Percentiles rank a stretch among this genome's conserved stretches.
Evolutionary conservation across 116 monocot genomes (phyloP).

Genomic region (Zostera marina): DNA sequence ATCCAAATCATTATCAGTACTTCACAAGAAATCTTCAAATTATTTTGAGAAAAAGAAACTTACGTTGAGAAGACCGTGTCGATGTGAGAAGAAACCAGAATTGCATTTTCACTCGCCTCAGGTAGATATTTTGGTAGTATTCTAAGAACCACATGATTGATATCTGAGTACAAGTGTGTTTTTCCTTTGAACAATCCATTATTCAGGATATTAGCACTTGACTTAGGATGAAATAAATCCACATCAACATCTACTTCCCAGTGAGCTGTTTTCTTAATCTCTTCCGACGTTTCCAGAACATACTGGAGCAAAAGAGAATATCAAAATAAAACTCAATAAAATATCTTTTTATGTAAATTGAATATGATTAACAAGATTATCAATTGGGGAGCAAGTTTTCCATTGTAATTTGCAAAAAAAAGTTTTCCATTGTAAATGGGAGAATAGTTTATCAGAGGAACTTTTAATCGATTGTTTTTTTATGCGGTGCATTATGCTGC

Average conservation of each 20-base stretch:
- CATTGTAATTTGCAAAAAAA: too few relatives aligned
- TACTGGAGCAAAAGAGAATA: slow-evolving; percentile 29
- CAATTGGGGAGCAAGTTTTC: too few relatives aligned
- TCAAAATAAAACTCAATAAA: background rate
- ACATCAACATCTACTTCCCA: slow-evolving; percentile 96
- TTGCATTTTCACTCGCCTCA: slow-evolving; percentile 55
- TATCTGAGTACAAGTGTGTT: slow-evolving; percentile 80
- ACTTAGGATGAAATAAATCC: slow-evolving; percentile 56
- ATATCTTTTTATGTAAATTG: background rate
- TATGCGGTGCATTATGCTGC: too few relatives aligned
- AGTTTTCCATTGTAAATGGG: too few relatives aligned
- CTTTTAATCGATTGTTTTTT: too few relatives aligned
- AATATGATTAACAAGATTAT: background rate
- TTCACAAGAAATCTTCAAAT: background rate
- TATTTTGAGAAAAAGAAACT: slow-evolving; percentile 4
- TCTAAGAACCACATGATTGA: slow-evolving; percentile 86
- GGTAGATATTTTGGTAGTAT: slow-evolving; percentile 76
- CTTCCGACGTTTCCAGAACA: slow-evolving; percentile 59
- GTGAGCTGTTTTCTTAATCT: slow-evolving; percentile 78
- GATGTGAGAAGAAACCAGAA: slow-evolving; percentile 93
- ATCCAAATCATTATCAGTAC: background rate
- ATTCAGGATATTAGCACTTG: slow-evolving; percentile 45
- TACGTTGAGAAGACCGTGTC: slow-evolving; percentile 97
- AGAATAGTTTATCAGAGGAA: too few relatives aligned
- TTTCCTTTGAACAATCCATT: slow-evolving; percentile 78